Evolutionary conservation across 2,329 filamentous ascomycete species (phyloP).

Genomic region (Ophiognomonia clavigignenti-juglandacearum): DNA sequence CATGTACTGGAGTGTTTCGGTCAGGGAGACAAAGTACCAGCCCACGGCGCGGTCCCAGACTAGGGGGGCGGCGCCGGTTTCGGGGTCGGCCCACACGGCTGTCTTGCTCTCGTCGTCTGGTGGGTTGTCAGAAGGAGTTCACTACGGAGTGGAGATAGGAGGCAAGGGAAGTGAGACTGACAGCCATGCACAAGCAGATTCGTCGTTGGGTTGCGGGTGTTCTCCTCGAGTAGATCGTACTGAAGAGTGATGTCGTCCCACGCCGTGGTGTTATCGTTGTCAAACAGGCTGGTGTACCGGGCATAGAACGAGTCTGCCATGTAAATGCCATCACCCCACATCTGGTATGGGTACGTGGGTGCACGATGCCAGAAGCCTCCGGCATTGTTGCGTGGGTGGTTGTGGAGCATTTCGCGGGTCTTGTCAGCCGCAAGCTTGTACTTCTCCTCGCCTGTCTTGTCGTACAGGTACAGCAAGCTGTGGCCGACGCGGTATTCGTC

Average conservation of each 20-base stretch:
- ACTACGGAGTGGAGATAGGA: no score
- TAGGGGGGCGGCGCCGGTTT: conserved; percentile 44
- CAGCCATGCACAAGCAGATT: conserved; percentile 49
- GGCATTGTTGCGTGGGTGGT: conserved; percentile 31
- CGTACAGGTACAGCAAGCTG: conserved; percentile 32
- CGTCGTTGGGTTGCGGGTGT: conserved; percentile 33
- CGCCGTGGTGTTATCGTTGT: conserved; percentile 21
- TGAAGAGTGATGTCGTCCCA: conserved; percentile 18
- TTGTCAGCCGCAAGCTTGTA: conserved; percentile 34
- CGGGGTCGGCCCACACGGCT: conserved; percentile 46
- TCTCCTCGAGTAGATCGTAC: conserved; percentile 17
- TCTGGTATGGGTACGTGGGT: conserved; percentile 35
- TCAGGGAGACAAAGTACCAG: conserved; percentile 40
- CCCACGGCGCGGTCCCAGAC: conserved; percentile 50
- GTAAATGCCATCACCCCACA: conserved; percentile 40
- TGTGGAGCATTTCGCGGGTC: conserved; percentile 32
- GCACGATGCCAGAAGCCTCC: conserved; percentile 40
- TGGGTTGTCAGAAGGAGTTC: no score
- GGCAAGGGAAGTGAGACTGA: no score
- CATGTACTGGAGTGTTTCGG: conserved; percentile 11
- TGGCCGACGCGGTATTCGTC: conserved; percentile 36
- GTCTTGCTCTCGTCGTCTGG: conserved; percentile 42
- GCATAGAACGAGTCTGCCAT: conserved; percentile 32
- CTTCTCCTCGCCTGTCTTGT: conserved; percentile 29
- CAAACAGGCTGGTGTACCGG: conserved; percentile 21